Conservation (phyloP, 805 yeast genomes). For the Wickerhamomyces bisporus region DNA sequence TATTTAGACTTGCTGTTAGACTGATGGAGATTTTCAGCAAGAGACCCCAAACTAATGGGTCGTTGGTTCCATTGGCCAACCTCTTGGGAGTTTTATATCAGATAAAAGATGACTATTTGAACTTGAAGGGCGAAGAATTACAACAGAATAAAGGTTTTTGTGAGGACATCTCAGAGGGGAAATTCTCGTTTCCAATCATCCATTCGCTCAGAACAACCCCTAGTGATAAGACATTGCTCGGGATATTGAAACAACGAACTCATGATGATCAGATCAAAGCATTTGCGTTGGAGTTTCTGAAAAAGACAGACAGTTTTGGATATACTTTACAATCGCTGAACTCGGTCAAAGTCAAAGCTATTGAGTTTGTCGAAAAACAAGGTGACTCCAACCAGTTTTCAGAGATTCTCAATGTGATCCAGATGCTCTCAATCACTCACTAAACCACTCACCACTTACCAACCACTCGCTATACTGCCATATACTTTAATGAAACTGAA, state of each 20-base stretch:
- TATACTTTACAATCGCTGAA: slow-evolving; percentile 13
- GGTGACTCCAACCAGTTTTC: background rate
- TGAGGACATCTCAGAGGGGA: slow-evolving; percentile 88
- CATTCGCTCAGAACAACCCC: slow-evolving; percentile 46
- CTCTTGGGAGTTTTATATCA: slow-evolving; percentile 81
- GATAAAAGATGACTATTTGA: slow-evolving; percentile 78
- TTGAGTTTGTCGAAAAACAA: background rate
- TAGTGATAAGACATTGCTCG: slow-evolving; percentile 36
- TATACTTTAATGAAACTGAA: too few relatives aligned
- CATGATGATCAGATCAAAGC: slow-evolving; percentile 43
- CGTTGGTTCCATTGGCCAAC: slow-evolving; percentile 60
- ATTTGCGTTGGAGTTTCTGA: slow-evolving; percentile 45
- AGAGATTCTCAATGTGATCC: background rate
- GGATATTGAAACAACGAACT: slow-evolving; percentile 51
- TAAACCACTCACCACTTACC: too few relatives aligned
- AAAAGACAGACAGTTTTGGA: slow-evolving; percentile 21
- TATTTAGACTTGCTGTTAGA: slow-evolving; percentile 69
- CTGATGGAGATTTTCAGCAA: slow-evolving; percentile 42
- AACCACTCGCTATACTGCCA: too few relatives aligned
- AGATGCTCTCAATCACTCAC: background rate
- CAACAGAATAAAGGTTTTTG: slow-evolving; percentile 68
- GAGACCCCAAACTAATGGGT: slow-evolving; percentile 8
- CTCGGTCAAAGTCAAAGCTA: slow-evolving; percentile 9
- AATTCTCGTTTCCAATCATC: slow-evolving; percentile 79
- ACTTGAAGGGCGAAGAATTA: slow-evolving; percentile 49